These are phyloP conservation scores for Apiotrichum mycotoxinovorans DNA, from an alignment of 1,284 basidiomycete genomes.

Conservation along the genomic window DNA sequence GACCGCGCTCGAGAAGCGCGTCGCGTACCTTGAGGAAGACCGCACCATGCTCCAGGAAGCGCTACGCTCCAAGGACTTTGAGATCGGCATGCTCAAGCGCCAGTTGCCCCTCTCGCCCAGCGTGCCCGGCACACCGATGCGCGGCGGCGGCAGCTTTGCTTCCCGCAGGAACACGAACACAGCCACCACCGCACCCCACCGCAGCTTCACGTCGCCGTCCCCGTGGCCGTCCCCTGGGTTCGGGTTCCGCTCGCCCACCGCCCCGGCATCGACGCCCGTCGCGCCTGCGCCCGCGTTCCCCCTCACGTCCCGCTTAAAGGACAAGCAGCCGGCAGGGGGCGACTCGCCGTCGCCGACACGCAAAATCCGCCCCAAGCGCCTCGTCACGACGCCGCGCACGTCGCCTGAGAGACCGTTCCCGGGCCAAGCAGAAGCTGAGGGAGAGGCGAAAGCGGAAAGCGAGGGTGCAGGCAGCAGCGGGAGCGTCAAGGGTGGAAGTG, in stretches of 20 bases:
- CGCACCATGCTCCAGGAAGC: not conserved
- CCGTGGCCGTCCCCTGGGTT: too few relatives aligned
- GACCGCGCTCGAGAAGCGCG: not conserved
- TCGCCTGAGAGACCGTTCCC: not conserved
- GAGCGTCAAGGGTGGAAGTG: too few relatives aligned
- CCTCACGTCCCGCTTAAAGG: conserved; percentile 1
- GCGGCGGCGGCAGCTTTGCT: not conserved
- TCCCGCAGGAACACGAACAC: too few relatives aligned
- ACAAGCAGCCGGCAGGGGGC: not conserved
- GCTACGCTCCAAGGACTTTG: conserved; percentile 9
- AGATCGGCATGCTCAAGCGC: conserved; percentile 3
- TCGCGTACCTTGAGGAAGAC: not conserved
- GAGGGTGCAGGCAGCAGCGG: too few relatives aligned
- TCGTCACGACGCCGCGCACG: not conserved
- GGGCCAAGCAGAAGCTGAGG: not conserved
- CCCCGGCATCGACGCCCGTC: too few relatives aligned
- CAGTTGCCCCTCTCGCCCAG: not conserved
- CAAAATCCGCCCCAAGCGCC: not conserved
- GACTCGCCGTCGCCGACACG: not conserved
- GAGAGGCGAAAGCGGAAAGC: too few relatives aligned
- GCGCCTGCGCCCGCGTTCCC: not conserved
- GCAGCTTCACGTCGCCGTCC: too few relatives aligned
- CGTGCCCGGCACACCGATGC: not conserved
- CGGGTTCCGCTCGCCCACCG: too few relatives aligned
- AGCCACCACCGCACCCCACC: too few relatives aligned